A percentile compares a stretch with the other conserved stretches of the same genome.
phyloP scores from a whole-genome alignment of 768 basidiomycete species.

The Pilatotrama ljubarskyi region DNA sequence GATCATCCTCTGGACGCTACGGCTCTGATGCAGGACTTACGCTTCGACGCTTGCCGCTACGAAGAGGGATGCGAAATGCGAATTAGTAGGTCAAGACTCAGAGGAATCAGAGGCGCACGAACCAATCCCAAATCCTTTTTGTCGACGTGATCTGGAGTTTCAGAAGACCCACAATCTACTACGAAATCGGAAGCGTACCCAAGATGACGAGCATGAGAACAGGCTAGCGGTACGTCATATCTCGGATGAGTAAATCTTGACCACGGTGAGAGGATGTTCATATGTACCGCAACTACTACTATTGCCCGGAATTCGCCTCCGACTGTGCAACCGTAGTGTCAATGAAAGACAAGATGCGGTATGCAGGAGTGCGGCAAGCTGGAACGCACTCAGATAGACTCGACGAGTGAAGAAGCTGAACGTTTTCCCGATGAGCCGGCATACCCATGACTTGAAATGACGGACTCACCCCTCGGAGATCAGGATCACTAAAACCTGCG shows the following conservation, averaged over 20 bases:
- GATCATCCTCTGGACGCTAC: too few species aligned
- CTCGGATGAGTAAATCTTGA: too few species aligned
- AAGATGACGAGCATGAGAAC: neutral
- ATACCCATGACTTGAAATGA: too few species aligned
- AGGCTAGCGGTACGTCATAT: too few species aligned
- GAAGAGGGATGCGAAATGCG: neutral
- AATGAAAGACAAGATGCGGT: too few species aligned
- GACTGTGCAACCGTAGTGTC: neutral
- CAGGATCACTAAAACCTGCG: neutral
- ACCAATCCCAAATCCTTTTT: too few species aligned
- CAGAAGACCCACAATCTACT: too few species aligned
- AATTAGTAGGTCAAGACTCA: too few species aligned
- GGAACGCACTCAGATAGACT: slow-evolving; percentile 7
- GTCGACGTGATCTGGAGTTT: too few species aligned
- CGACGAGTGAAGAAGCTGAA: slow-evolving; percentile 12
- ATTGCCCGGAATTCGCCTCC: slow-evolving; percentile 2
- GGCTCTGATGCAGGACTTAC: neutral
- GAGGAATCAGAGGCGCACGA: too few species aligned
- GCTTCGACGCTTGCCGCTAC: neutral
- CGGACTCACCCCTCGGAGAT: neutral
- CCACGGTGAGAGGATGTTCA: too few species aligned
- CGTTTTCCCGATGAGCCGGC: neutral
- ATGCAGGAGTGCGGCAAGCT: too few species aligned
- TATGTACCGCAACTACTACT: neutral
- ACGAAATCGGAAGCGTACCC: neutral